Base-by-base conservation (phyloP, 768 basidiomycete genomes). In the Rhodotorula sphaerocarpa region DNA sequence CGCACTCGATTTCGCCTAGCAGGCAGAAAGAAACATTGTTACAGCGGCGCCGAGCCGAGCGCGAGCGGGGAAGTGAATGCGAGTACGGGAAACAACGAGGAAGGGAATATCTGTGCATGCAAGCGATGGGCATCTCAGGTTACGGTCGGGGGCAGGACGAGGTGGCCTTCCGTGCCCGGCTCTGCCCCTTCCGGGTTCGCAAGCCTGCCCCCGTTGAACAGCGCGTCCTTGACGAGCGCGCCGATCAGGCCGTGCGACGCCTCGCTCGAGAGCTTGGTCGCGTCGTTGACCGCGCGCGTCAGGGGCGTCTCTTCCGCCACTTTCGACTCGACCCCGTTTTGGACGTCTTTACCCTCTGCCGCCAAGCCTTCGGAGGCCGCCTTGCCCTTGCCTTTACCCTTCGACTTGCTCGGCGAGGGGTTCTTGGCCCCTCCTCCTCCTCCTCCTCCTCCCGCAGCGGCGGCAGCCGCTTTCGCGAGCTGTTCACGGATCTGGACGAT, bases 181-280 rank as follows among this genome's bases (percentile, higher is more conserved):
- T 28, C 18, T 4, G 18, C 25, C 3, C 14, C 23, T 5, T 20
- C 34, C n/a, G 36, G 46, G 43, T 46, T n/a, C 1, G 50, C 47
- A 18, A 65, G 55, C n/a, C 27, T 56, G 21, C 63, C 63, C 20
- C 59, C 57, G 59, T 76, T 77, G 74, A 96, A 95, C 44, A 96
- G 82, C 47, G 89, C 82, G 66, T 93, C 90, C 74, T 97, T 96
- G 73, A 97, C 80, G 9, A 93, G 84, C 73, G 96, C 92, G 3
- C 90, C 80, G 63, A 95, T 90, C 57, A 97, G 82, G 3, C 90
- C 92, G 70, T 96, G 91, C 70, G 93, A 90, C 2, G 88, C 88
- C 73, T 96, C 91, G 7, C 85, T 81, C 0, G 90, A 84, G 57
- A 96, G 89, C 71, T 87, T 90, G 44, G 83, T 85, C 90, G 89